Conservation (phyloP, 2,329 filamentous ascomycete species). For the Metarhizium sp. region DNA sequence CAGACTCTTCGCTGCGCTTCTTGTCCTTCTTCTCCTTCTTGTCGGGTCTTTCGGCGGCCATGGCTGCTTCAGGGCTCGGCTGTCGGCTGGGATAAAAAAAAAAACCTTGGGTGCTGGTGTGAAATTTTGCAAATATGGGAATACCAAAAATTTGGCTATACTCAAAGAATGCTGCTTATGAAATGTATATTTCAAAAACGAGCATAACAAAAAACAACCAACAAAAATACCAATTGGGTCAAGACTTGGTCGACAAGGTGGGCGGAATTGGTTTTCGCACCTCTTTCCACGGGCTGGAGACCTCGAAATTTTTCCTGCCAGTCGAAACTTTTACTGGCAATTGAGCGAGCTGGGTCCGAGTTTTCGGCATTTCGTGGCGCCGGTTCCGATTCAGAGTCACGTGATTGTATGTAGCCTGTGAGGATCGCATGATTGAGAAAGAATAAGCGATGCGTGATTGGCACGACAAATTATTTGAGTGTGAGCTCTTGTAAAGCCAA, state of each 20-base stretch:
- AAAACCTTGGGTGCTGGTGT: background rate
- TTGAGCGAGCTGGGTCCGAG: slow-evolving; percentile 14
- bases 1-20: slow-evolving; percentile 46
- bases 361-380: slow-evolving; percentile 21
- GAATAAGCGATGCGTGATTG: background rate
- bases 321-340: slow-evolving; percentile 19
- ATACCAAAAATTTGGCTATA: background rate
- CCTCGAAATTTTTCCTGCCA: slow-evolving; percentile 22
- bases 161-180: background rate
- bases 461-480: background rate
- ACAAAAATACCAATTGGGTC: slow-evolving; percentile 11
- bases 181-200: background rate
- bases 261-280: background rate
- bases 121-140: background rate
- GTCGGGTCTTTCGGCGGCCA: slow-evolving; percentile 39
- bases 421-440: background rate
- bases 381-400: slow-evolving; percentile 17
- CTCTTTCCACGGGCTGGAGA: slow-evolving; percentile 11
- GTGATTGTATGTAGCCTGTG: background rate
- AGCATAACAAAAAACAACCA: background rate
- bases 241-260: background rate
- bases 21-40: slow-evolving; percentile 51
- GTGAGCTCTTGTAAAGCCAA: background rate
- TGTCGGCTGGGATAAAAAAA: background rate
- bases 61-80: slow-evolving; percentile 17